Conservation (phyloP, 352 stramenopile genomes). For the Phytophthora agathidicida region DNA sequence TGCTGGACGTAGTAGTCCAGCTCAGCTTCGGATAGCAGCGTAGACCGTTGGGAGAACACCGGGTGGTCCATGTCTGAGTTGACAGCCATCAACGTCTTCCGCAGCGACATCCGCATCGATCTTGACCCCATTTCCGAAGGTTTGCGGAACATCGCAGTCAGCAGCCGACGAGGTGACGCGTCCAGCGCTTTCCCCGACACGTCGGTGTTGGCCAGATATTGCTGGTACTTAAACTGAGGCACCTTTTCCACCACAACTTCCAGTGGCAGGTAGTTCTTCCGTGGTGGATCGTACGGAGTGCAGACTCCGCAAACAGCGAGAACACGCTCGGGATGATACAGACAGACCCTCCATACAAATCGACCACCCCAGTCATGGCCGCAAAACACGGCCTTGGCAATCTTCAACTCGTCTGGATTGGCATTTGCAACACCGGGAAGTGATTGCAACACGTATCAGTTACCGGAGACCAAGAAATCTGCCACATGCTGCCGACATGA, state of each 20-base stretch:
- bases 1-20: slow-evolving; percentile 53
- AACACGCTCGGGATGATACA: slow-evolving; percentile 65
- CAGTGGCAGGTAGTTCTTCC: slow-evolving; percentile 34
- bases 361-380: slow-evolving; percentile 72
- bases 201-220: slow-evolving; percentile 45
- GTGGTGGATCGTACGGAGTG: slow-evolving; percentile 59
- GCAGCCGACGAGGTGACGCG: slow-evolving; percentile 31
- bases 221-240: slow-evolving; percentile 54
- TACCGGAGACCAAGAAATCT: background rate
- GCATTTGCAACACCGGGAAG: slow-evolving; percentile 3
- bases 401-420: slow-evolving; percentile 47
- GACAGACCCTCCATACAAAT: slow-evolving; percentile 54
- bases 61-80: slow-evolving; percentile 29
- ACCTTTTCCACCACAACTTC: slow-evolving; percentile 32
- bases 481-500: background rate
- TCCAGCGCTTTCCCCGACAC: slow-evolving; percentile 41
- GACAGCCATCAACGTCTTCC: slow-evolving; percentile 35
- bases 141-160: slow-evolving; percentile 48
- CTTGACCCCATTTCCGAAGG: slow-evolving; percentile 28
- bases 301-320: slow-evolving; percentile 56
- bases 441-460: too few relatives aligned
- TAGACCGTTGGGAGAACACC: slow-evolving; percentile 44
- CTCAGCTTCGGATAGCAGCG: slow-evolving; percentile 48
- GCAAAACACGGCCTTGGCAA: slow-evolving; percentile 58
- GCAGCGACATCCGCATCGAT: slow-evolving; percentile 20